phyloP scores from a whole-genome alignment of 495 filamentous ascomycete species.

The Letharia lupina region DNA sequence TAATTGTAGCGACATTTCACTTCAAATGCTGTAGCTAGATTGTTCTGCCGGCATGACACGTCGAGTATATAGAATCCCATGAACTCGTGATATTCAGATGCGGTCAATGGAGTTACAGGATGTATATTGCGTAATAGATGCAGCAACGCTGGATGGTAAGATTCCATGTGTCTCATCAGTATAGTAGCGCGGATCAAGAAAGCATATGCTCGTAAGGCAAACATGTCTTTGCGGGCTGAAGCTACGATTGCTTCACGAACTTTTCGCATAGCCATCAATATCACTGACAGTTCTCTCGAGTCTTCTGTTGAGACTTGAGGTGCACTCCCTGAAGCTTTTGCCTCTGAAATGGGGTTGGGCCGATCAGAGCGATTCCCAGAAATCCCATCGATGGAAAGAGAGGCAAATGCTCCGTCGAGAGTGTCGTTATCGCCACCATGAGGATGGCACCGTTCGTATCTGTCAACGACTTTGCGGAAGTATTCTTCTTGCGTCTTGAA shows the following conservation, averaged over 20 bases:
- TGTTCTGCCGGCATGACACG: conserved; percentile 72
- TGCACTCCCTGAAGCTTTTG: conserved; percentile 21
- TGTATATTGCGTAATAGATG: conserved; percentile 69
- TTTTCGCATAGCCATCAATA: conserved; percentile 75
- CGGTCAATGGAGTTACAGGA: conserved; percentile 50
- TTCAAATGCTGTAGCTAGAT: conserved; percentile 65
- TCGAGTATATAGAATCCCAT: conserved; percentile 77
- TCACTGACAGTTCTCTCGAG: conserved; percentile 47
- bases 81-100: conserved; percentile 65
- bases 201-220: conserved; percentile 39
- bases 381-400: conserved; percentile 1
- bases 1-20: conserved; percentile 47
- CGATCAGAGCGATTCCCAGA: background rate
- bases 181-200: conserved; percentile 56
- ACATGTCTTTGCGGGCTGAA: conserved; percentile 52
- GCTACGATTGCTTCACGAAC: conserved; percentile 82
- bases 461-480: conserved; percentile 61
- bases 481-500: conserved; percentile 69
- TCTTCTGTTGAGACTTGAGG: conserved; percentile 30
- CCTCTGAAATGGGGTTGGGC: conserved; percentile 9
- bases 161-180: conserved; percentile 67
- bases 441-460: conserved; percentile 68
- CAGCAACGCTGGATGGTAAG: conserved; percentile 80
- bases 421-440: conserved; percentile 53
- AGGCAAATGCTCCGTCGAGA: conserved; percentile 58